A percentile compares a stretch with the other conserved stretches of the same genome.
Conservation (phyloP, 768 basidiomycete species). For the Kwoniella newhampshirensis region DNA sequence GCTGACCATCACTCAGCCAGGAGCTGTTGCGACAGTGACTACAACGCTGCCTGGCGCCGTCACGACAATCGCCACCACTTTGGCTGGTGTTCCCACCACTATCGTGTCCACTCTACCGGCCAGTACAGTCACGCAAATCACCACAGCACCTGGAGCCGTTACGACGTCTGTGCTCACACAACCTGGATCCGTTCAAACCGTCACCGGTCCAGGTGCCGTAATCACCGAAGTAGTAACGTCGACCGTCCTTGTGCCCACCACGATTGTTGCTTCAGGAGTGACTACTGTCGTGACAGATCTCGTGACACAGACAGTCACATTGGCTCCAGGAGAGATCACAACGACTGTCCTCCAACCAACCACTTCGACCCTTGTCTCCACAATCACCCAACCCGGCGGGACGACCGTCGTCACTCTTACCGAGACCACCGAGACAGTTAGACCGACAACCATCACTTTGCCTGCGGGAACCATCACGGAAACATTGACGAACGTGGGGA, state of each 20-base stretch:
- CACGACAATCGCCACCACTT: conserved; percentile 6
- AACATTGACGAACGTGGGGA: background rate
- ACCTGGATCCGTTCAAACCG: background rate
- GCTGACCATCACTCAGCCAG: conserved; percentile 1
- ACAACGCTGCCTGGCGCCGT: conserved; percentile 1
- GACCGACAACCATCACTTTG: conserved; percentile 10
- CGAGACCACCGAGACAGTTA: conserved; percentile 1
- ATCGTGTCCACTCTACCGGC: conserved; percentile 13
- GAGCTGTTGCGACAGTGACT: conserved; percentile 8
- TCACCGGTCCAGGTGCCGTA: background rate
- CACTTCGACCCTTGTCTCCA: background rate
- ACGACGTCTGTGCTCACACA: background rate
- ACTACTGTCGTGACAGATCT: conserved; percentile 5
- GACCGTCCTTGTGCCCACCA: conserved; percentile 1
- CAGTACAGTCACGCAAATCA: conserved; percentile 3
- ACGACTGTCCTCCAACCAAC: conserved; percentile 12
- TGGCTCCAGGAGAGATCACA: conserved; percentile 5
- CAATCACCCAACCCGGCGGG: conserved; percentile 9
- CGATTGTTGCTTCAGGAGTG: background rate
- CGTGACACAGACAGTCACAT: conserved; percentile 9
- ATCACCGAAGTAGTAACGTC: conserved; percentile 6
- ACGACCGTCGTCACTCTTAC: conserved; percentile 17
- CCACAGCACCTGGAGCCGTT: background rate
- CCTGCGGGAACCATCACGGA: conserved; percentile 2
- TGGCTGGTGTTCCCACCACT: conserved; percentile 12